These are phyloP conservation scores for Stromatinia cepivora DNA, from an alignment of 2,329 filamentous ascomycete species.

Conservation along the genomic window DNA sequence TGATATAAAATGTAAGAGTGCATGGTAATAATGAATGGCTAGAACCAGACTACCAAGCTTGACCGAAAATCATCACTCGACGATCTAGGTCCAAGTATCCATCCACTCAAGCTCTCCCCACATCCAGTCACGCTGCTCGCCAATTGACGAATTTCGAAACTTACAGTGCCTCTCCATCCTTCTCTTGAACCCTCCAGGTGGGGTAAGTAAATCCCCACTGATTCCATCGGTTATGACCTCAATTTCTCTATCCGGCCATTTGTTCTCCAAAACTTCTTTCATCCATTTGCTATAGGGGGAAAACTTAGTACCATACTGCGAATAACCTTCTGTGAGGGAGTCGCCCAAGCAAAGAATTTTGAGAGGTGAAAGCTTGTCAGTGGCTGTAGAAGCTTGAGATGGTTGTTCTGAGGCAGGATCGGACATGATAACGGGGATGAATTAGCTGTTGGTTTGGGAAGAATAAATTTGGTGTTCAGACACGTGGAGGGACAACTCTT, in stretches of 20 bases:
- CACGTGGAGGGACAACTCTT: not conserved
- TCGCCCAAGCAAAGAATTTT: conserved; percentile 36
- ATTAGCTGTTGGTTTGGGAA: not conserved
- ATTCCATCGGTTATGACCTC: conserved; percentile 29
- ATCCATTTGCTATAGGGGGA: conserved; percentile 57
- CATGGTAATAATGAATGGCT: not conserved
- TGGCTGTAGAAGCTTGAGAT: not conserved
- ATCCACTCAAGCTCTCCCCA: not conserved
- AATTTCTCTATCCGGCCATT: conserved; percentile 43
- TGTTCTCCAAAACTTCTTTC: conserved; percentile 47
- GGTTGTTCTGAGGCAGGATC: not conserved
- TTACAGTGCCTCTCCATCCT: conserved; percentile 30
- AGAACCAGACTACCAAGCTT: not conserved
- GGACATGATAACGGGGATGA: not conserved
- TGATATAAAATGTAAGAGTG: not conserved
- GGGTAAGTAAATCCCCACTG: conserved; percentile 32
- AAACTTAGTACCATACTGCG: conserved; percentile 45
- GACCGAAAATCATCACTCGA: not conserved
- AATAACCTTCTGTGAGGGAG: conserved; percentile 57
- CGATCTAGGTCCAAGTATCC: not conserved
- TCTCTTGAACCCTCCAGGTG: conserved; percentile 21
- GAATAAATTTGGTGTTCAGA: not conserved
- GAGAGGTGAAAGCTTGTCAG: conserved; percentile 27
- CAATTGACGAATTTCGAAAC: conserved; percentile 6
- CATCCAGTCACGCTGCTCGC: not conserved